These are phyloP conservation scores for Mortierella hygrophila DNA, from an alignment of 192 early-diverging fungal genomes.

Conservation along the genomic window DNA sequence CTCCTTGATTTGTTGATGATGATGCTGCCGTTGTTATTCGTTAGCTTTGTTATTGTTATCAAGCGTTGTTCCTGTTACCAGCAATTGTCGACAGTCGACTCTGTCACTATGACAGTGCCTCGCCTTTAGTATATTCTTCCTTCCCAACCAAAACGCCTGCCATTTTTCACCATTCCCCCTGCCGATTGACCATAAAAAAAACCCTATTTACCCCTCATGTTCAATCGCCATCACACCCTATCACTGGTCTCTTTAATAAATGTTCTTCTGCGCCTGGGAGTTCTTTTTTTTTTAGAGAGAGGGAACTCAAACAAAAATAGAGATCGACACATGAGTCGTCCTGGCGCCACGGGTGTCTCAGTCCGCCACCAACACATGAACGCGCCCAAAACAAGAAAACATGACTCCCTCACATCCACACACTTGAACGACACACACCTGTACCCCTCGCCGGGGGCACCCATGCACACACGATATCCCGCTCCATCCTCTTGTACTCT, in stretches of 20 bases:
- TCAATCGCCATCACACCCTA: too few species aligned
- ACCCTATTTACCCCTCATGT: neutral
- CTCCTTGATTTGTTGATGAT: neutral
- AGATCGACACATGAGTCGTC: neutral
- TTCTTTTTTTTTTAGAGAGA: neutral
- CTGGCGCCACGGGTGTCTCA: conserved; percentile 4
- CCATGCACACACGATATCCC: too few species aligned
- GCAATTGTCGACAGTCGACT: neutral
- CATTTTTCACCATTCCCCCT: neutral
- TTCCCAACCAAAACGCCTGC: neutral
- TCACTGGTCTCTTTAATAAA: neutral
- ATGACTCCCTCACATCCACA: neutral
- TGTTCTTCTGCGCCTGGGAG: too few species aligned
- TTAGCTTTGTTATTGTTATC: neutral
- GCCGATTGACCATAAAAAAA: neutral
- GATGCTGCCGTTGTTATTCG: neutral
- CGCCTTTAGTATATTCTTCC: neutral
- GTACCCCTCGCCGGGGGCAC: too few species aligned
- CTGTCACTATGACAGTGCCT: neutral
- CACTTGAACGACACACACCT: too few species aligned
- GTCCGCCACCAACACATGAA: conserved; percentile 3
- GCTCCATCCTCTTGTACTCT: too few species aligned
- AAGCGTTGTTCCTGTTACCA: neutral
- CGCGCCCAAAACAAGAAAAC: neutral
- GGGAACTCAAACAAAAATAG: neutral